Base-by-base conservation (phyloP, 2,329 filamentous ascomycete genomes). In the Botrytis sinoallii region DNA sequence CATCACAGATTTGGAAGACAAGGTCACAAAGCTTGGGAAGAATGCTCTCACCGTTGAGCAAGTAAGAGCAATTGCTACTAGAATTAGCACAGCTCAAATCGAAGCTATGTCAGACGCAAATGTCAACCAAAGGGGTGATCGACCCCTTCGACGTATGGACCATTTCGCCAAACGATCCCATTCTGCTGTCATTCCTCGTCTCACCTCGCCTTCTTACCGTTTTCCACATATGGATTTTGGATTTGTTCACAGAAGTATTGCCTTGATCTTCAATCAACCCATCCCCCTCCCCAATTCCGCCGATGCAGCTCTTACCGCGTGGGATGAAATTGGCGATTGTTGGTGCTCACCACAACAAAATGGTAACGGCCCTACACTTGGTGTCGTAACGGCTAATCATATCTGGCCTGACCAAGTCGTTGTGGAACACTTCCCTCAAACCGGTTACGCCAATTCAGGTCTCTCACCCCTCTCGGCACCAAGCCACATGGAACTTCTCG, bases 291-390 rank as follows among this genome's bases (percentile, higher is more conserved):
- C 80, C 5, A 78, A 81, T 32, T 83, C 85, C 1, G 85, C 87
- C 0, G 79, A 84, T n/a, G 82, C 85, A 0, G 93, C 92, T 0
- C 85, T 97, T 3, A 80, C 83, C 2, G 83, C 85, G 5, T 97
- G 95, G 94, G 85, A 90, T 16, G 93, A 97, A 67, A 87, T 91
- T 48, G 93, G 92, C 32, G 93, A 98, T 75, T 97, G 94, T 82
- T 98, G 94, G 92, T 98, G 95, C 81, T 90, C 91, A 7, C 86
- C 85, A 83, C 0, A 76, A 79, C 18, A 81, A 22, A 83, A 77
- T 22, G 78, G 78, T 3, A 85, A 87, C 67, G 88, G 89, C 55
- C 89, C 90, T 2, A 88, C 89, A 71, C 84, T 98, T 25, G 88
- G 88, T 14, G 88, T 97, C 29, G 82, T 89, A 59, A 85, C 91